phyloP scores from a whole-genome alignment of 2,329 filamentous ascomycete genomes.

The Fusarium nisikadoi region DNA sequence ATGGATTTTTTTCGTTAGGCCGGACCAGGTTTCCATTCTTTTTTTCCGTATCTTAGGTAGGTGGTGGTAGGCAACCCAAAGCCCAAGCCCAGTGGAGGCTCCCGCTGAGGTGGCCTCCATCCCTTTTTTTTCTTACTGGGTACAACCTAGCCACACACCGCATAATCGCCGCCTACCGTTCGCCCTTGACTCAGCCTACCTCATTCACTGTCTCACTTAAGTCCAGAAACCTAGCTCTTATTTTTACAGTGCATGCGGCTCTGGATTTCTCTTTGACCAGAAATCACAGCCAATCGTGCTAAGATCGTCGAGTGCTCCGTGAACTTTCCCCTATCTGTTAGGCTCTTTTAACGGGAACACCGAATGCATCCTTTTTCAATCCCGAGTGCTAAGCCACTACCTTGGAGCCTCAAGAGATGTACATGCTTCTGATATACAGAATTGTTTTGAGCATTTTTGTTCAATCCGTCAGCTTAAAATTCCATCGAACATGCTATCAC shows the following conservation, averaged over 20 bases:
- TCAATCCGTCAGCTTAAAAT: not conserved
- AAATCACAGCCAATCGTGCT: not conserved
- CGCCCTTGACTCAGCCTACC: constrained; percentile 30
- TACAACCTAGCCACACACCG: constrained; percentile 25
- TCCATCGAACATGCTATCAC: not conserved
- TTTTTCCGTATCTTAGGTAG: constrained; percentile 11
- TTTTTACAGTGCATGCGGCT: constrained; percentile 8
- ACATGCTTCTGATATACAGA: not conserved
- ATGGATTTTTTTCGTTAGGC: constrained; percentile 33
- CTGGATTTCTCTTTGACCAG: not conserved
- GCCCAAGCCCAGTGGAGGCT: constrained; percentile 7
- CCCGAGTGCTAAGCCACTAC: not conserved
- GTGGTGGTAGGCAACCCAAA: not conserved
- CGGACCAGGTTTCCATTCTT: constrained; percentile 5
- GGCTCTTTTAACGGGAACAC: constrained; percentile 13
- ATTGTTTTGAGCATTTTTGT: not conserved
- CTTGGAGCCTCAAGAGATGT: constrained; percentile 10
- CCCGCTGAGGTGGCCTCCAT: constrained; percentile 2
- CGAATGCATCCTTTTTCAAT: constrained; percentile 4
- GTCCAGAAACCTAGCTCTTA: not conserved
- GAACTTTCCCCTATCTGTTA: not conserved
- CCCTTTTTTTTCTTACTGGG: constrained; percentile 17
- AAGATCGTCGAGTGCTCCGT: not conserved
- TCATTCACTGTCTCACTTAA: constrained; percentile 12
- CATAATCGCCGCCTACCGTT: constrained; percentile 10